A percentile compares a stretch with the other conserved stretches of the same genome.
phyloP scores from a whole-genome alignment of 1,284 basidiomycete genomes.

The Fistulinella cinereoalba region DNA sequence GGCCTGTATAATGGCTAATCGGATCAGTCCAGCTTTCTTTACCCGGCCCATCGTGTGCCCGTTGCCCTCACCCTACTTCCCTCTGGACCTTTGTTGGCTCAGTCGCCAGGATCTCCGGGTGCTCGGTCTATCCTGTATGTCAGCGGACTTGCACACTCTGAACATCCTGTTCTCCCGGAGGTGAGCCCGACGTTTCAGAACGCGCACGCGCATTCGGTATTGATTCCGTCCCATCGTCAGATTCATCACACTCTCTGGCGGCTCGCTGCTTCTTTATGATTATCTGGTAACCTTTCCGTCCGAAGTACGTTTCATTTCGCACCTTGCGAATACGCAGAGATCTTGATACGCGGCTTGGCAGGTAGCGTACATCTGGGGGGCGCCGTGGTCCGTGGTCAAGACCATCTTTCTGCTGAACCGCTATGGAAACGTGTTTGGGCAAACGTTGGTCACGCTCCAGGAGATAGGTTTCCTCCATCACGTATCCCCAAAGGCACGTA shows the following conservation, averaged over 20 bases:
- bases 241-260: neutral
- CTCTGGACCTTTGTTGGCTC: neutral
- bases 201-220: neutral
- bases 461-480: constrained; percentile 2
- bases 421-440: constrained; percentile 10
- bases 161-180: neutral
- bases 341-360: neutral
- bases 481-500: constrained; percentile 6
- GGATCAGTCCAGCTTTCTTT: too few species aligned
- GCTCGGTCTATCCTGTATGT: neutral
- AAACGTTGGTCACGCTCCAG: constrained; percentile 9
- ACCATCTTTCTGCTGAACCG: constrained; percentile 3
- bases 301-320: constrained; percentile 3
- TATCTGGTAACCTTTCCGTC: constrained; percentile 10
- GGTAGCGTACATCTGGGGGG: constrained; percentile 12
- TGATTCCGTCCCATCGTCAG: neutral
- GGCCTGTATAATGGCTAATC: too few species aligned
- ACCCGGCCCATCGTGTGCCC: too few species aligned
- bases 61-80: too few species aligned
- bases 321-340: neutral
- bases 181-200: neutral
- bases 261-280: constrained; percentile 4
- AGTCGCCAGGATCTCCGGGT: too few species aligned
- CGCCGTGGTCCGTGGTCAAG: constrained; percentile 3
- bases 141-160: neutral